Conservation (phyloP, 2,329 filamentous ascomycete genomes). For the Uncinocarpus reesii region DNA sequence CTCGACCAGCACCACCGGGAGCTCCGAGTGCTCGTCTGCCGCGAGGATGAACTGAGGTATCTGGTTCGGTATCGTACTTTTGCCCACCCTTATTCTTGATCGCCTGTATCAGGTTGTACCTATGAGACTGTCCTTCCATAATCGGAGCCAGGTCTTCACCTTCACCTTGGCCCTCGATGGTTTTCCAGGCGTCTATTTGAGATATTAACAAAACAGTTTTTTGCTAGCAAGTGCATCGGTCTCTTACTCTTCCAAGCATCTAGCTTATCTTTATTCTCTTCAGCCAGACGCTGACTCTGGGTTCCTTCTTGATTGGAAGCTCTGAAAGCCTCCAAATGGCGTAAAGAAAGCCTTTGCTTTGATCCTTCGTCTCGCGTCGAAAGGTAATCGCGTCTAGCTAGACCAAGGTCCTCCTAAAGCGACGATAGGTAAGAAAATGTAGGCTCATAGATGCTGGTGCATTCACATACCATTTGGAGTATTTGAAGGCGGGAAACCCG, state of each 20-base stretch:
- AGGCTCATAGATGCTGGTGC: no score
- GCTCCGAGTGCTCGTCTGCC: constrained; percentile 1
- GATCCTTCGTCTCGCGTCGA: constrained; percentile 25
- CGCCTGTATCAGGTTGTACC: constrained; percentile 22
- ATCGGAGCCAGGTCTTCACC: constrained; percentile 26
- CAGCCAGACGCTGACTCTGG: constrained; percentile 21
- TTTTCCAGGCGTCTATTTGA: constrained; percentile 25
- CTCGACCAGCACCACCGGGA: constrained; percentile 17
- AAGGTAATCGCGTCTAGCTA: constrained; percentile 28
- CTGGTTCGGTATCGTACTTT: constrained; percentile 5
- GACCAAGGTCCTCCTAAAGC: constrained; percentile 31
- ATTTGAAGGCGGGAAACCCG: constrained; percentile 20
- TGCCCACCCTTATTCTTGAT: constrained; percentile 19
- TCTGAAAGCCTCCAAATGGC: constrained; percentile 24
- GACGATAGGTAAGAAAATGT: not conserved
- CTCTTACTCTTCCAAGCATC: constrained; percentile 28
- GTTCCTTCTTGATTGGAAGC: constrained; percentile 26
- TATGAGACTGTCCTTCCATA: constrained; percentile 33
- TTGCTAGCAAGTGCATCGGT: not conserved
- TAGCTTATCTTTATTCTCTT: constrained; percentile 22
- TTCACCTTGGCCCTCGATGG: constrained; percentile 24
- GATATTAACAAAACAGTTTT: not conserved
- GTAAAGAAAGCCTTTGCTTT: constrained; percentile 14
- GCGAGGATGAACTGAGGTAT: not conserved
- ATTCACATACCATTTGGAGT: constrained; percentile 27